A percentile compares a stretch with the other conserved stretches of the same genome.
These are phyloP conservation scores for Candida tropicalis DNA, from an alignment of 1,139 yeast species.

Conservation along the genomic window DNA sequence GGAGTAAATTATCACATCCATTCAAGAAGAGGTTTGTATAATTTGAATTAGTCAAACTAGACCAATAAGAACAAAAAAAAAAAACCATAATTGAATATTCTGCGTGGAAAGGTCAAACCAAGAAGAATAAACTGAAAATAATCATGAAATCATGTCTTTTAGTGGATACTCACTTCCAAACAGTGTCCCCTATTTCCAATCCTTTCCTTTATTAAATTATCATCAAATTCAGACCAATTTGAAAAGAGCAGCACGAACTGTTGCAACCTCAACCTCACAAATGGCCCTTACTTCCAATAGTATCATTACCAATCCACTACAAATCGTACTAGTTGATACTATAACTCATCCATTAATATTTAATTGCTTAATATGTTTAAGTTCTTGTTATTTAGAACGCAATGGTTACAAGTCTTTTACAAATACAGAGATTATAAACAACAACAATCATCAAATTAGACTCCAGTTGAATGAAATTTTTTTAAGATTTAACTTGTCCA, in stretches of 20 bases:
- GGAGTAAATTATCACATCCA: no score
- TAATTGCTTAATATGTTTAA: conserved; percentile 22
- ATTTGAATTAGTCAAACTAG: no score
- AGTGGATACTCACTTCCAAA: conserved; percentile 1
- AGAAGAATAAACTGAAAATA: neutral
- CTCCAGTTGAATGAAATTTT: conserved; percentile 10
- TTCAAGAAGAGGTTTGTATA: no score
- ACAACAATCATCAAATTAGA: conserved; percentile 3
- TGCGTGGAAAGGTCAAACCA: no score
- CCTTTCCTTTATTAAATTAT: neutral
- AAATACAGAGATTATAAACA: conserved; percentile 7
- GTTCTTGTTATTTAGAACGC: conserved; percentile 23
- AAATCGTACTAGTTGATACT: neutral
- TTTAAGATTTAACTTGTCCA: conserved; percentile 23
- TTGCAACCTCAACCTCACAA: neutral
- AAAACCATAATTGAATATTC: no score
- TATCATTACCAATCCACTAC: no score
- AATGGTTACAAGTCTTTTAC: conserved; percentile 25
- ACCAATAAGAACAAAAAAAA: no score
- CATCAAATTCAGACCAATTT: neutral
- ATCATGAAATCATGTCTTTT: conserved; percentile 2
- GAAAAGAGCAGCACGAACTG: neutral
- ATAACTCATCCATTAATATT: conserved; percentile 13
- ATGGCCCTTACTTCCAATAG: no score
- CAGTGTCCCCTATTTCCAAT: neutral